Evolutionary conservation across 257 asterid genomes (phyloP).

Genomic region (Fraxinus cuspidata): DNA sequence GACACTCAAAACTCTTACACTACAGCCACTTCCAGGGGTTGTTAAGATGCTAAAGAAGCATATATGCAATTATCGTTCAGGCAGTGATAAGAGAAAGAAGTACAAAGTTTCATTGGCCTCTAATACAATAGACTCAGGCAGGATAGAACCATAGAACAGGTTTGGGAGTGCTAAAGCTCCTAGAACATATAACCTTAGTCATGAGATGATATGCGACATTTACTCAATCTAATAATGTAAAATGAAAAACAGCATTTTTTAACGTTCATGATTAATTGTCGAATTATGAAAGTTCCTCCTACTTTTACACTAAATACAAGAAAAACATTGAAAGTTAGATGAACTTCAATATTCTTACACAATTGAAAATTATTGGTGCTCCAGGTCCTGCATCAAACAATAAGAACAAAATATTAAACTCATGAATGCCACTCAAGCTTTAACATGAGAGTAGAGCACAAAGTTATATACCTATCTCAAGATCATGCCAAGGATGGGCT

Average conservation of each 20-base stretch:
- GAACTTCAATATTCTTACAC: slow-evolving; percentile 54
- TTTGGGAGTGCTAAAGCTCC: not conserved
- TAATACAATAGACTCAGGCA: not conserved
- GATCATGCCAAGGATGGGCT: slow-evolving; percentile 99
- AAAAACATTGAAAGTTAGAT: slow-evolving; percentile 16
- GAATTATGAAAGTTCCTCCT: slow-evolving; percentile 19
- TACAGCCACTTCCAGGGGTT: not conserved
- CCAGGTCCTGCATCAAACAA: slow-evolving; percentile 73
- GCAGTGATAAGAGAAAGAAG: not conserved
- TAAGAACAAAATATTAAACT: slow-evolving; percentile 9
- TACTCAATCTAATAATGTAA: not conserved
- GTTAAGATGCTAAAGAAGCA: not conserved
- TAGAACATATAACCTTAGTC: not conserved
- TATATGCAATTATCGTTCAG: not conserved
- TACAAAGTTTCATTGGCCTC: not conserved
- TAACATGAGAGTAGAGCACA: slow-evolving; percentile 16
- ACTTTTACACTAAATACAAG: not conserved
- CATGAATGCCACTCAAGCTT: not conserved
- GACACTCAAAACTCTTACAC: not conserved
- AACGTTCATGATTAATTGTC: not conserved
- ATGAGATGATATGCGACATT: not conserved
- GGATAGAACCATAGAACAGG: not conserved
- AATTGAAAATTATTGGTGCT: slow-evolving; percentile 82
- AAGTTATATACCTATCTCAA: slow-evolving; percentile 68
- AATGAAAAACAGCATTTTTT: not conserved